A percentile compares a stretch with the other conserved stretches of the same genome.
Evolutionary conservation across 495 filamentous ascomycete species (phyloP).

Genomic region (Hypoxylon trugodes): DNA sequence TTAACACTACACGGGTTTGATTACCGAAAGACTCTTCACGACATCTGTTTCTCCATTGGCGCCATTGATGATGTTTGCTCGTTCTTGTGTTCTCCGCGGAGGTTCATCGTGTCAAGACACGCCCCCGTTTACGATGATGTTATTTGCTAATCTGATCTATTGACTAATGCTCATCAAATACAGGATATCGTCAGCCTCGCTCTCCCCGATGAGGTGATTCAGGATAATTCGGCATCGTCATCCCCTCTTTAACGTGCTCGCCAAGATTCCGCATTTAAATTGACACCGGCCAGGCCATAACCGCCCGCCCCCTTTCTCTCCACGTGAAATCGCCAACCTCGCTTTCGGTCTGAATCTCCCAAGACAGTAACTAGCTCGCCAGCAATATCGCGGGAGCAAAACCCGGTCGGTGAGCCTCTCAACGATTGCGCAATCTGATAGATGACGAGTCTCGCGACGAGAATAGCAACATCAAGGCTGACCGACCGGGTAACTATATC

Average conservation of each 20-base stretch:
- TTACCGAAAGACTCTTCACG: neutral
- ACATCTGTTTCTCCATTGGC: neutral
- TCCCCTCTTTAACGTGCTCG: neutral
- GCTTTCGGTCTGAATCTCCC: constrained; percentile 6
- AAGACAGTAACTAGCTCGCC: constrained; percentile 20
- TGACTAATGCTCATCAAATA: neutral
- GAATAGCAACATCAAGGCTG: constrained; percentile 5
- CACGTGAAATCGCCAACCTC: neutral
- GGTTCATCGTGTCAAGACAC: neutral
- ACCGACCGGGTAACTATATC: too few species aligned
- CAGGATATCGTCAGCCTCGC: neutral
- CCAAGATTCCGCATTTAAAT: constrained; percentile 4
- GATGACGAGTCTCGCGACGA: neutral
- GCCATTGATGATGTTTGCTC: constrained; percentile 2
- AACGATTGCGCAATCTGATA: too few species aligned
- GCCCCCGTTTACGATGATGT: constrained; percentile 6
- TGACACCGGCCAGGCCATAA: neutral
- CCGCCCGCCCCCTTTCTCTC: neutral
- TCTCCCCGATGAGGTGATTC: neutral
- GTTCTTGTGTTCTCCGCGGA: neutral
- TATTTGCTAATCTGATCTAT: constrained; percentile 10
- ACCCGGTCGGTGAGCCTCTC: too few species aligned
- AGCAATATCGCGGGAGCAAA: neutral
- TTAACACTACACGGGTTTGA: too few species aligned
- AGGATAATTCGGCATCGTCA: neutral